phyloP scores from a whole-genome alignment of 495 filamentous ascomycete genomes.

The Astrothelium subdiscretum region DNA sequence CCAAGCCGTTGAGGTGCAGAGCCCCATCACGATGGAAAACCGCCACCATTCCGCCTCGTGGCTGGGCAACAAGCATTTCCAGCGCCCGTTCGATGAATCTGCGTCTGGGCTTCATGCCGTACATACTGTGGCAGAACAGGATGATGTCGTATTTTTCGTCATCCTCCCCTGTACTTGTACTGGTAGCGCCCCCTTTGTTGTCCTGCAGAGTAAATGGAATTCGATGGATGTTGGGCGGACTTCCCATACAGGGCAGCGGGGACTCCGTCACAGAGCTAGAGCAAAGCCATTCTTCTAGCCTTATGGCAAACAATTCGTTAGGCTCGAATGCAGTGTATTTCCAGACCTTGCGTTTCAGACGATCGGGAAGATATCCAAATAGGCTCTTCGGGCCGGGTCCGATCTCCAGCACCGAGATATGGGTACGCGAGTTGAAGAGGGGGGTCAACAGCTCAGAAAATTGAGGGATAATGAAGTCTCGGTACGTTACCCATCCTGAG shows the following conservation, averaged over 20 bases:
- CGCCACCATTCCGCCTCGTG: constrained; percentile 38
- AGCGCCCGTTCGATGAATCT: constrained; percentile 39
- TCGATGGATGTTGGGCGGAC: constrained; percentile 33
- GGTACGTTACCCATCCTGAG: constrained; percentile 37
- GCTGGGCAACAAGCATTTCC: constrained; percentile 37
- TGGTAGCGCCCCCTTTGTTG: constrained; percentile 20
- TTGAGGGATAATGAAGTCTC: constrained; percentile 48
- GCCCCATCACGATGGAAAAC: constrained; percentile 43
- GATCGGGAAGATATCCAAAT: constrained; percentile 38
- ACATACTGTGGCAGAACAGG: constrained; percentile 55
- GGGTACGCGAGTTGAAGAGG: constrained; percentile 36
- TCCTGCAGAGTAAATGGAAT: constrained; percentile 33
- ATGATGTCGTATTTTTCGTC: constrained; percentile 44
- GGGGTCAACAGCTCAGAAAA: constrained; percentile 37
- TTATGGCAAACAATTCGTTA: constrained; percentile 38
- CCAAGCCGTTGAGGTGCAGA: constrained; percentile 38
- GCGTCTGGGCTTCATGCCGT: constrained; percentile 44
- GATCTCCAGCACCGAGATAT: constrained; percentile 48
- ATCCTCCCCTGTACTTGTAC: constrained; percentile 18
- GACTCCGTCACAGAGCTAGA: constrained; percentile 25
- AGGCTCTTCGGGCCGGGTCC: constrained; percentile 48
- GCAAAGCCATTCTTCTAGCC: constrained; percentile 38
- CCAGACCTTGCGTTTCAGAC: constrained; percentile 35
- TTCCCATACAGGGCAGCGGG: constrained; percentile 40
- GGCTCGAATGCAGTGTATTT: constrained; percentile 48